Evolutionary conservation across 2,329 filamentous ascomycete species (phyloP), one percentile per base, ranked within the genome.

Genomic region (Paradendryphiella salina): DNA sequence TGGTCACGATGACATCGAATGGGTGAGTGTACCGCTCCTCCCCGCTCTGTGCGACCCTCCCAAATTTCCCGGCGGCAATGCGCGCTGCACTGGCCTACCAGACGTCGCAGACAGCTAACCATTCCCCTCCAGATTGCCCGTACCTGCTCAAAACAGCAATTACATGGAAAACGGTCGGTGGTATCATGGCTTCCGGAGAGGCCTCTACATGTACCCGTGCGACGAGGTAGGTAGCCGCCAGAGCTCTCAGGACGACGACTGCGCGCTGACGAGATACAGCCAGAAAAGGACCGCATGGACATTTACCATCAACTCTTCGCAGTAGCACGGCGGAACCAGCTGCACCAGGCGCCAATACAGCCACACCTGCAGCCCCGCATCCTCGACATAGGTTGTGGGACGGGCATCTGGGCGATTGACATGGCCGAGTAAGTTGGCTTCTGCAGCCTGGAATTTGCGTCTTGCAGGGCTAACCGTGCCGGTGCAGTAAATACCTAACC

Each of bases 381-480:
- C 54, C 75, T 85, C 47, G 84, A 85, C 62, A 66, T 96, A 46
- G 93, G 91, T 34, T 92, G 88, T 57, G 93, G 92, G 15, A 96
- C 90, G 1, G 91, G 90, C 32, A 93, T 96, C 54, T 97, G 93
- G 93, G 84, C 88, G 33, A 89, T 95, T 63, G 88, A 93, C 60
- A 87, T 96, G 75, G 88, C 88, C 56, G 85, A 88, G 82, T 90
- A 77, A 76, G 84, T 75, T 64, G 46, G 50, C 40, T 55, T 53
- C 59, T 51, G 49, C 61, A 51, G 35, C 57, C 57, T 40, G 36
- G 54, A 33, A 44, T 33, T 17, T 45, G 45, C 52, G 33, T 40
- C 28, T 6, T 46, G 34, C 54, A 32, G 52, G 43, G 68, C 70
- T 73, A 71, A 73, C 62, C 41, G 17, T 15, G 47, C 36, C 44